Conservation (phyloP, 495 filamentous ascomycete genomes). For the Aspergillus haitiensis region DNA sequence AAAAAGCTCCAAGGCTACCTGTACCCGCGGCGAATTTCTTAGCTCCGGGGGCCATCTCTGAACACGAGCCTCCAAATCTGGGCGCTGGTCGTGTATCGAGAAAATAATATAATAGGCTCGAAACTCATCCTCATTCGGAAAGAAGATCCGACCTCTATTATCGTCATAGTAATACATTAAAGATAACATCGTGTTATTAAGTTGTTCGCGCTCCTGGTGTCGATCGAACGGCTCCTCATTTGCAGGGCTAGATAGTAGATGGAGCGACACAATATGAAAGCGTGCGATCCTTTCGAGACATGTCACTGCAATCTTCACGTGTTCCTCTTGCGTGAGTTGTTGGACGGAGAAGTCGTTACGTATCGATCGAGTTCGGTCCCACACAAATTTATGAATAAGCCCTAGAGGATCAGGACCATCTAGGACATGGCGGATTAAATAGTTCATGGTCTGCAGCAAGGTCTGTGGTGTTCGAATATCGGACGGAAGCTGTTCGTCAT, state of each 20-base stretch:
- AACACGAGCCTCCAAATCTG: slow-evolving; percentile 71
- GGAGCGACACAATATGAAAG: slow-evolving; percentile 86
- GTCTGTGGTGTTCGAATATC: slow-evolving; percentile 82
- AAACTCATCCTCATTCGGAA: slow-evolving; percentile 84
- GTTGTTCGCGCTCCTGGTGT: slow-evolving; percentile 90
- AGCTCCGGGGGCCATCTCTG: slow-evolving; percentile 67
- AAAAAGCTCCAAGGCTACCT: slow-evolving; percentile 68
- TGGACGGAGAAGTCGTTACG: slow-evolving; percentile 94
- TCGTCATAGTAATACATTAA: slow-evolving; percentile 88
- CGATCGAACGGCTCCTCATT: slow-evolving; percentile 75
- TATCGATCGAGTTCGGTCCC: slow-evolving; percentile 90
- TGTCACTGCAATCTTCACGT: slow-evolving; percentile 67
- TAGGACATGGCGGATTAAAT: slow-evolving; percentile 76
- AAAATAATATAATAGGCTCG: slow-evolving; percentile 86
- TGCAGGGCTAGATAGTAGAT: slow-evolving; percentile 68
- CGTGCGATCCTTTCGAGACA: slow-evolving; percentile 88
- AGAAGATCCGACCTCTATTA: slow-evolving; percentile 52
- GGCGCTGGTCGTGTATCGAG: slow-evolving; percentile 67
- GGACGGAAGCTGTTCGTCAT: slow-evolving; percentile 86
- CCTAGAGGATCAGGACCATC: slow-evolving; percentile 62
- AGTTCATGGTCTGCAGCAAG: slow-evolving; percentile 74
- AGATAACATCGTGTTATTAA: slow-evolving; percentile 82
- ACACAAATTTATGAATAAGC: slow-evolving; percentile 79
- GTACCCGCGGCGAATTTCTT: slow-evolving; percentile 55
- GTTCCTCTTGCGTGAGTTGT: slow-evolving; percentile 64